Base-by-base conservation (phyloP, 345 rosid species). In the Acer yangbiense region DNA sequence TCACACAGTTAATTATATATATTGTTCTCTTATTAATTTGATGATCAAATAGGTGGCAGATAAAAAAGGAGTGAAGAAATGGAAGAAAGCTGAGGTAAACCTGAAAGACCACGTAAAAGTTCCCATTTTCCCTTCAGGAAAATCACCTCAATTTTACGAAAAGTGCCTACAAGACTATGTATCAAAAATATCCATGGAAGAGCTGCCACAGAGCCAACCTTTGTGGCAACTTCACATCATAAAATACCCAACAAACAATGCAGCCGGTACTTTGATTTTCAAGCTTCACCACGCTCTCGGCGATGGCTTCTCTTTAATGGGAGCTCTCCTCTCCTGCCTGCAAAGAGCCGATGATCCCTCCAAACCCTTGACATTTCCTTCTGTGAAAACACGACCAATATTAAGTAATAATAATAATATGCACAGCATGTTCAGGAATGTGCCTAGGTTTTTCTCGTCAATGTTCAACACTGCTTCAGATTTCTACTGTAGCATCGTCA, bases 201-300 rank as follows among this genome's bases (percentile, higher is more conserved):
- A n/a, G 17, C 44, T 85, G 1, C 81, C 78, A n/a, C 69, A 64
- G 44, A 35, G 32, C 76, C 81, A 43, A 39, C 86, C 85, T 0
- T 64, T 77, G 23, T 87, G 90, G 90, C 83, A 85, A 70, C 20
- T 85, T 54, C 88, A 85, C 48, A 4, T 84, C 27, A 8, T 87
- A 54, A 83, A 74, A 12, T 81, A 66, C 76, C 88, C 83, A 13
- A 77, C 86, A 10, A 80, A 18, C 10, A 27, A 66, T 25, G 78
- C 84, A 23, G 80, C 83, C 0, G 79, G 79, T 7, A 79, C n/a
- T 52, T 0, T 79, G 2, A 72, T 83, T 0, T 81, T 87, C 39
- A 87, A 85, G 76, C 72, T 85, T 32, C 90, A 87, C 64, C 89
- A 86, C 23, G 21, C 84, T 0, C 85, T 86, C 3, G 86, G 90